Evolutionary conservation across 1,284 basidiomycete genomes (phyloP).

Genomic region (Erythrobasidium hasegawianum): DNA sequence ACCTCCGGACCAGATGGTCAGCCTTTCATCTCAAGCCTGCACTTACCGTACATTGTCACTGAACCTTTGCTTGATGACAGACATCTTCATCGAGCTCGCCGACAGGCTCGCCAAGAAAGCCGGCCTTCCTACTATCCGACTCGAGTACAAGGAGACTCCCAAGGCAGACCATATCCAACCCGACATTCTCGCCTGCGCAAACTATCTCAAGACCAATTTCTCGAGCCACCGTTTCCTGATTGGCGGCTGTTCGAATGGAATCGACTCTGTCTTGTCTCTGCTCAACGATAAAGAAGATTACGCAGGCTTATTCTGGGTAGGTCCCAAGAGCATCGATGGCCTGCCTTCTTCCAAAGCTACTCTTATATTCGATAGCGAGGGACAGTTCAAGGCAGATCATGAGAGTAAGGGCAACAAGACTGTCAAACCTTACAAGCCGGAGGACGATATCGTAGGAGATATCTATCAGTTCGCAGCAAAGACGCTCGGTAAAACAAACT

Average conservation of each 20-base stretch:
- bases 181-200: not conserved
- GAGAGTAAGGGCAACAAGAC: conserved; percentile 1
- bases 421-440: not conserved
- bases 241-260: conserved; percentile 2
- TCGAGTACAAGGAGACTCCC: conserved; percentile 4
- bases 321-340: no score
- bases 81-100: not conserved
- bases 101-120: conserved; percentile 2
- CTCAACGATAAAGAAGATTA: no score
- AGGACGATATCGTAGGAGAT: not conserved
- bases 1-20: conserved; percentile 11
- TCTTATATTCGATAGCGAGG: not conserved
- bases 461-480: not conserved
- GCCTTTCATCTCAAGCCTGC: not conserved
- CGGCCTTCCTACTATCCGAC: not conserved
- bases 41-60: no score
- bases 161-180: not conserved
- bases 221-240: not conserved
- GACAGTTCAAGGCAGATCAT: not conserved
- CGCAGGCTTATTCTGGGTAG: no score
- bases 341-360: no score
- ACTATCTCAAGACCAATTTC: not conserved
- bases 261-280: no score
- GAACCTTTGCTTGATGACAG: no score
- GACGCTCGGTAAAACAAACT: not conserved